Evolutionary conservation across 1,284 basidiomycete genomes (phyloP).

Genomic region (Fomitopsis pinicola): DNA sequence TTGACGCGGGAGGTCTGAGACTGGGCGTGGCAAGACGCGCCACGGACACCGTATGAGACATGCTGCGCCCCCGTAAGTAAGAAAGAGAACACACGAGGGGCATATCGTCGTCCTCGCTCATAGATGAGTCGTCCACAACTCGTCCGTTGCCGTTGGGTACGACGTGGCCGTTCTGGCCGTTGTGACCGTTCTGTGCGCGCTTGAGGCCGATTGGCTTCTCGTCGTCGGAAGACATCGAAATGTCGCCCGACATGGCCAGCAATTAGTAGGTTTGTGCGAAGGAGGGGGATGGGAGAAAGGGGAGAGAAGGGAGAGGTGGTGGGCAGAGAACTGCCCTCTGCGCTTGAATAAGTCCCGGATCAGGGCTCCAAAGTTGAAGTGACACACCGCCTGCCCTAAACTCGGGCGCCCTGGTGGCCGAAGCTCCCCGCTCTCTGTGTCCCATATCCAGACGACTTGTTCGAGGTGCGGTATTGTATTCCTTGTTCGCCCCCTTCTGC

Average conservation of each 20-base stretch:
- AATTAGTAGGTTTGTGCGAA: not conserved
- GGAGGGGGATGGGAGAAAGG: not conserved
- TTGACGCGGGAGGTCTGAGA: conserved; percentile 39
- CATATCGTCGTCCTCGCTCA: conserved; percentile 65
- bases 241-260: conserved; percentile 40
- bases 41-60: conserved; percentile 8
- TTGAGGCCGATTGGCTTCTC: conserved; percentile 58
- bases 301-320: not conserved
- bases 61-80: not conserved
- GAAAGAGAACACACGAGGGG: conserved; percentile 55
- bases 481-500: not conserved
- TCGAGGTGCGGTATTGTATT: not conserved
- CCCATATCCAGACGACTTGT: conserved; percentile 1
- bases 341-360: conserved; percentile 20
- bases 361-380: conserved; percentile 46
- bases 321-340: conserved; percentile 20
- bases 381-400: conserved; percentile 58
- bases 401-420: conserved; percentile 29
- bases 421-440: conserved; percentile 11
- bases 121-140: conserved; percentile 40
- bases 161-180: conserved; percentile 32
- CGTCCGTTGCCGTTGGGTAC: conserved; percentile 33
- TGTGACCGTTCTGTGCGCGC: conserved; percentile 19
- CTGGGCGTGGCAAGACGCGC: conserved; percentile 24
- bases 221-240: conserved; percentile 57